Evolutionary conservation across 768 basidiomycete genomes (phyloP), one percentile per base, ranked within the genome.

Genomic region (Mrakia blollopis): DNA sequence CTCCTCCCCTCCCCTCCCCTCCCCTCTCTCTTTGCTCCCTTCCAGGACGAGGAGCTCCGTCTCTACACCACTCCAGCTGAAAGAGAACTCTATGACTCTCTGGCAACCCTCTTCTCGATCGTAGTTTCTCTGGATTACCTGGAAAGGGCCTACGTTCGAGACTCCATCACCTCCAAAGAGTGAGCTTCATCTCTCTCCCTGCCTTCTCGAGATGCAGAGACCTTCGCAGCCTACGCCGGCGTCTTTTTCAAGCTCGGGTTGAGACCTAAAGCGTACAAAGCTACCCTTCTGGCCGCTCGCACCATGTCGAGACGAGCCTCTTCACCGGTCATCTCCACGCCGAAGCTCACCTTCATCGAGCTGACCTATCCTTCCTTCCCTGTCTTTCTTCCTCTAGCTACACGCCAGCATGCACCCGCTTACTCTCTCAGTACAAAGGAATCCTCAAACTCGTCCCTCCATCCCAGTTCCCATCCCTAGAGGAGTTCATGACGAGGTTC

Each of bases 401-500:
- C 83, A 94, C 94, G 79, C 95, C 94, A 75, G 94, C 94, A 78
- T 99, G 96, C 83, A 94, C 93, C 21, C 88, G 92, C 57, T 85
- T 99, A n/a, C 85, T 98, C 21, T 92, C 93, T 10, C 94, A 97
- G 84, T 98, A 97, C 86, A 97, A 97, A 88, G 95, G 93, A 0
- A 93, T 97, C 89, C 85, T 94, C 78, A 97, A 94, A 85, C 87
- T 98, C n/a, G 91, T 98, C 16, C 90, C 90, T n/a, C 89, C 93
- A 23, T 16, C 63, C 73, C 91, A 91, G 30, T 92, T 95, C 13
- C 89, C 89, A 0, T 90, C 88, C 39, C 88, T 98, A 57, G 95
- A 98, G 80, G 88, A 90, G 28, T 99, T 98, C 84, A 96, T 97
- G 94, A 86, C 86, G 72, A 88, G 91, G 72, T 98, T 94, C 85